A percentile compares a stretch with the other conserved stretches of the same genome.
phyloP scores from a whole-genome alignment of 2,329 filamentous ascomycete species.

The Ilyonectria sp. region DNA sequence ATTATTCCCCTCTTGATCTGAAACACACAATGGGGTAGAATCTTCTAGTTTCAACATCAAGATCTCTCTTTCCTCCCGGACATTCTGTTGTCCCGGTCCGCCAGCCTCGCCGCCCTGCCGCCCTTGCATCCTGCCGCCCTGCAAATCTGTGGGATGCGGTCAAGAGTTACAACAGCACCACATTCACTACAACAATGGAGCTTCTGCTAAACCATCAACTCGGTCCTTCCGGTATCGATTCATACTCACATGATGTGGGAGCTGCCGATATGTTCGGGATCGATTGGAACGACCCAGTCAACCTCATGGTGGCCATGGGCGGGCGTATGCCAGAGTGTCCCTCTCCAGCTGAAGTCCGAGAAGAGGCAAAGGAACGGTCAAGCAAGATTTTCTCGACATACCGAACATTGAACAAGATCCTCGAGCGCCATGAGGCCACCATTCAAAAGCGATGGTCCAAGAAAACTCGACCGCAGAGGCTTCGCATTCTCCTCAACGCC shows the following conservation, averaged over 20 bases:
- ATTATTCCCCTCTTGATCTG: too few relatives aligned
- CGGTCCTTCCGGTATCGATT: not conserved
- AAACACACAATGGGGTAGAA: too few relatives aligned
- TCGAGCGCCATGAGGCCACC: conserved; percentile 65
- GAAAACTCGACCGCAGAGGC: conserved; percentile 63
- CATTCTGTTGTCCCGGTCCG: too few relatives aligned
- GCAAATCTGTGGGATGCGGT: too few relatives aligned
- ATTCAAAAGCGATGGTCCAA: conserved; percentile 70
- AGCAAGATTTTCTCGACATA: conserved; percentile 54
- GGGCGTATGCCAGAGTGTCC: conserved; percentile 1
- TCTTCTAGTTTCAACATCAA: too few relatives aligned
- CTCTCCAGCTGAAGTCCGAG: conserved; percentile 27
- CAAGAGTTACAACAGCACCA: too few relatives aligned
- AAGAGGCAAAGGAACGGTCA: conserved; percentile 28
- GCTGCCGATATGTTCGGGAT: not conserved
- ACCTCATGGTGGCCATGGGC: conserved; percentile 4
- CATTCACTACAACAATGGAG: not conserved
- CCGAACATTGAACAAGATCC: conserved; percentile 55
- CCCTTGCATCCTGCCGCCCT: too few relatives aligned
- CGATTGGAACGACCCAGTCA: conserved; percentile 21
- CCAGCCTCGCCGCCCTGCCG: too few relatives aligned
- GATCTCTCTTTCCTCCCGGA: too few relatives aligned
- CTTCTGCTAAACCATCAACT: not conserved
- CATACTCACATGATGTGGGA: not conserved
- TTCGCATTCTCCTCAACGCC: conserved; percentile 60